Evolutionary conservation across 768 basidiomycete genomes (phyloP), one percentile per base, ranked within the genome.

Genomic region (Hirschioporus abietinus): DNA sequence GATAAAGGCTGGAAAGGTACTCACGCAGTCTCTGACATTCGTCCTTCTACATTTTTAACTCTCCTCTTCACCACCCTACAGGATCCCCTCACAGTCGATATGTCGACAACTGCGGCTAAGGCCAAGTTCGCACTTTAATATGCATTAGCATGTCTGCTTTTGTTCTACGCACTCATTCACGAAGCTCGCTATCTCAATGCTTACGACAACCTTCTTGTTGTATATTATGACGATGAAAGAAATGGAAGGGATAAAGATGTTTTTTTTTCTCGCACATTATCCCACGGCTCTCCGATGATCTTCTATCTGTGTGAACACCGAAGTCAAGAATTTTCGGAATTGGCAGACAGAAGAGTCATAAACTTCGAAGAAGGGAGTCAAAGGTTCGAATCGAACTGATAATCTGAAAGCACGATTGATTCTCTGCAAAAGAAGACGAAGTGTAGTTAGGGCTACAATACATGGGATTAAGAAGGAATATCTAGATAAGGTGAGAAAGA

Each of bases 1-100:
- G 72, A 76, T 97, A 72, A 86, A 80, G 74, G 84, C 75, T 36
- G 93, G 93, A 64, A 91, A 90, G 85, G 91, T 90, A 70, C 42
- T 15, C 12, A 52, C 3, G 5, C 20, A 15, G 12, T 52, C 20
- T 20, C 20, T 20, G 42, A 52, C 4, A 15, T 52, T 52, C 42
- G 12, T 2, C 12, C 20, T 52, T 20, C 12, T 52, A 12, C 42
- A 6, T 3, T 5, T 52, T 15, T 52, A 15, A 52, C 15, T 52
- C 42, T 52, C 20, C 42, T 52, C 2, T 15, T 15, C 42, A 6
- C 42, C 20, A 15, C 42, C n/a, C 42, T 52, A 52, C 12, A 52
- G 42, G 42, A 52, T 20, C 42, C 42, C 15, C 42, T 52, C 42
- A 52, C 42, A 12, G 20, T 52, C 42, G 42, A 52, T 52, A 52